These are phyloP conservation scores for Miscanthus lutarioriparius DNA, from an alignment of 176 grass and related monocot genomes.

Conservation along the genomic window DNA sequence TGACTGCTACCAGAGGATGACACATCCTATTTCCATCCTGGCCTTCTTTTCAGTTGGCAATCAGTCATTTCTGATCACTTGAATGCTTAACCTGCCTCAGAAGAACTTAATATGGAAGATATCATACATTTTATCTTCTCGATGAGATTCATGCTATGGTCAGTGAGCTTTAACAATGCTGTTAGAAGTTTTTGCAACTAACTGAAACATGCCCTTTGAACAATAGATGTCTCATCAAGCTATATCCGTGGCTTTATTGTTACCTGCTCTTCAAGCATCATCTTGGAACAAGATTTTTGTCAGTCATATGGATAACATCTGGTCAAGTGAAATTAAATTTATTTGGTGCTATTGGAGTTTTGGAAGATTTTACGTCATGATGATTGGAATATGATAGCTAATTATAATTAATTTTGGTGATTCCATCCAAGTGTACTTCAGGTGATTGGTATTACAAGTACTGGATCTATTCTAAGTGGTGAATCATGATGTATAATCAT, in stretches of 20 bases:
- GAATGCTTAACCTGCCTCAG: conserved; percentile 30
- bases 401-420: conserved; percentile 37
- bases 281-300: conserved; percentile 29
- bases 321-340: conserved; percentile 37
- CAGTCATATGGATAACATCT: conserved; percentile 48
- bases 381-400: conserved; percentile 27
- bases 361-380: conserved; percentile 33
- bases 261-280: conserved; percentile 22
- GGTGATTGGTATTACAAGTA: conserved; percentile 45
- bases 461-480: conserved; percentile 42
- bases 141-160: conserved; percentile 33
- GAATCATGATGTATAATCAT: conserved; percentile 45
- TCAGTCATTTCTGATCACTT: conserved; percentile 28
- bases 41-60: conserved; percentile 36
- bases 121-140: conserved; percentile 29
- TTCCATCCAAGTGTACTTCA: conserved; percentile 35
- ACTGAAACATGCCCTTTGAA: conserved; percentile 32
- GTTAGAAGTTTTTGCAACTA: conserved; percentile 54
- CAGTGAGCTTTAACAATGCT: conserved; percentile 38
- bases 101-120: conserved; percentile 35
- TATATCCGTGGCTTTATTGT: conserved; percentile 45
- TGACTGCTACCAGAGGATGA: conserved; percentile 31
- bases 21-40: conserved; percentile 38
- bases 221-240: conserved; percentile 5
- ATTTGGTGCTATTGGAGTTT: conserved; percentile 32